Evolutionary conservation across 306 rosid genomes (phyloP), one percentile per base, ranked within the genome.

Genomic region (Pachyrhizus erosus): DNA sequence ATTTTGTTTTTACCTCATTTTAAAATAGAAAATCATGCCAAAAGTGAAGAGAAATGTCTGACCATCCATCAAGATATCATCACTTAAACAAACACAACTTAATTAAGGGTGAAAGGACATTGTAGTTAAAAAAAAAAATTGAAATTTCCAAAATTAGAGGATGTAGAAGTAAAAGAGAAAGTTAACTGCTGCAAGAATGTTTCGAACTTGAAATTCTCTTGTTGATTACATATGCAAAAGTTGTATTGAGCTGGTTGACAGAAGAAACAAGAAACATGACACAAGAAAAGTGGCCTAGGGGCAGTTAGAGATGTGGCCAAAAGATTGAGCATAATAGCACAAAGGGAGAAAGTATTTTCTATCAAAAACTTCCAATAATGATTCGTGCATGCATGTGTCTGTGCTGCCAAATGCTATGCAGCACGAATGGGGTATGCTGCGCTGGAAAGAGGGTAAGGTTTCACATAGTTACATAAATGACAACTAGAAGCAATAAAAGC

Each of bases 391-490:
- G 58, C 89, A 87, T 83, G 85, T 71, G 85, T 84, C 24, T 78
- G 65, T 76, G 76, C 67, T 88, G 72, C 79, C 84, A 75, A 83
- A 54, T 81, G 87, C 37, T 11, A 78, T 68, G 88, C 73, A 87
- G 65, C 67, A 84, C 39, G 37, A 83, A 87, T 88, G 89, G 89
- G 84, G 91, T 58, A 84, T 83, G 88, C 78, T 84, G 81, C 52
- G 96, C 91, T 93, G 97, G 94, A 93, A 91, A 91, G 94, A 87
- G 83, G 87, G 84, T 81, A 87, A 85, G 78, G 78, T 84, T 83
- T 71, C 83, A 80, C 34, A 80, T 79, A 85, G 83, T 84, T 73
- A 85, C 87, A 89, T 76, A 76, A 84, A 86, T 86, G 97, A 89
- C 92, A 90, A 92, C 92, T 78, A 84, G 55, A 78, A 83, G 80